phyloP scores from a whole-genome alignment of 352 stramenopile species.

The Phytophthora citrophthora region DNA sequence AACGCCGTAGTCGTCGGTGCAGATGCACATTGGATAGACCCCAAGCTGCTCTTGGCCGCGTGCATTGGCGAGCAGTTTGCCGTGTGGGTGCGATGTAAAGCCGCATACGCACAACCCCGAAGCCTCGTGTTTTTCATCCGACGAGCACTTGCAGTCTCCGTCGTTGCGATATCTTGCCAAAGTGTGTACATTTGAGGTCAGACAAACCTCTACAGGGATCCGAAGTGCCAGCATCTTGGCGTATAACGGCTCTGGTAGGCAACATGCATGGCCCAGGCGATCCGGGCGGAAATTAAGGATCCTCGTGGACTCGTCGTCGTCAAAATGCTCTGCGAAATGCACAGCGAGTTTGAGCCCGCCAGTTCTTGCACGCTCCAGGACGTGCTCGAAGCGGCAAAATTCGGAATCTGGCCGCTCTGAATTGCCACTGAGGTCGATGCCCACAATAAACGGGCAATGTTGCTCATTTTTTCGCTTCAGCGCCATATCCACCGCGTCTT shows the following conservation, averaged over 20 bases:
- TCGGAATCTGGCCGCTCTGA: conserved; percentile 78
- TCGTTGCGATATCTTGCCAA: conserved; percentile 75
- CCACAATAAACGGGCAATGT: conserved; percentile 69
- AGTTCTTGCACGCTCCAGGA: conserved; percentile 72
- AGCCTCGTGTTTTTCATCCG: conserved; percentile 38
- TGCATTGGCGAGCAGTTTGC: conserved; percentile 53
- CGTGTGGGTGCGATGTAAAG: conserved; percentile 87
- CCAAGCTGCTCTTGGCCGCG: conserved; percentile 28
- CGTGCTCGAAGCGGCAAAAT: conserved; percentile 84
- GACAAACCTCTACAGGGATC: conserved; percentile 94
- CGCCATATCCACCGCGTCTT: conserved; percentile 70
- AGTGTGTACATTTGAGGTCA: conserved; percentile 95
- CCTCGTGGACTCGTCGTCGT: conserved; percentile 74
- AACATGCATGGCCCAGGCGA: conserved; percentile 92
- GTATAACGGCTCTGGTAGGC: conserved; percentile 77
- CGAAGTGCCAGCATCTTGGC: conserved; percentile 60
- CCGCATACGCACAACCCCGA: conserved; percentile 61
- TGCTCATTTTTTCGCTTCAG: conserved; percentile 51
- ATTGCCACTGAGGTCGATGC: conserved; percentile 89
- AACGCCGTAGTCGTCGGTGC: conserved; percentile 94
- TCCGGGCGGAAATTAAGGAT: conserved; percentile 92
- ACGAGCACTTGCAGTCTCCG: conserved; percentile 36
- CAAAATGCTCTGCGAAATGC: conserved; percentile 93
- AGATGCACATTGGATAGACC: conserved; percentile 88
- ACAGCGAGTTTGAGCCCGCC: conserved; percentile 88